phyloP scores from a whole-genome alignment of 2,329 filamentous ascomycete genomes.

The Neurospora crassa region DNA sequence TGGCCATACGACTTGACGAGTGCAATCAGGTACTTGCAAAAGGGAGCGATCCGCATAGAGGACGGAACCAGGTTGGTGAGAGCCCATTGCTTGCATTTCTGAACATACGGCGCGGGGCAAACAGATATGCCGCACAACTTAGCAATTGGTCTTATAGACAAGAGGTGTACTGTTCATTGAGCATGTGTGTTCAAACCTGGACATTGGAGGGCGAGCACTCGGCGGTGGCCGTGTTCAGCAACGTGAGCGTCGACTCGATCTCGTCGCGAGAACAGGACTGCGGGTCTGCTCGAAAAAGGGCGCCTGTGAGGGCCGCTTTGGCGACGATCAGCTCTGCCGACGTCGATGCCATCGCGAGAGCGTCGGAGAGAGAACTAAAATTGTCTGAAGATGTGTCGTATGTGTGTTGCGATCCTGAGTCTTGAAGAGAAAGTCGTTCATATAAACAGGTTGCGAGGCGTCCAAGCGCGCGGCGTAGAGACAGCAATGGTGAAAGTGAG shows the following conservation, averaged over 20 bases:
- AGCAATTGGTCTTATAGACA: constrained; percentile 22
- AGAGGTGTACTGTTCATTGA: constrained; percentile 16
- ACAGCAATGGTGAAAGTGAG: neutral
- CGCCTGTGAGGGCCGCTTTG: constrained; percentile 67
- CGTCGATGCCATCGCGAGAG: constrained; percentile 48
- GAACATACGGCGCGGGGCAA: constrained; percentile 24
- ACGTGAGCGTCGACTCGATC: constrained; percentile 58
- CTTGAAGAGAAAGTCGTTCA: neutral
- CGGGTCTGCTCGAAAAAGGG: constrained; percentile 67
- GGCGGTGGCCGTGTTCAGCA: constrained; percentile 54
- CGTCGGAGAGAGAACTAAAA: neutral
- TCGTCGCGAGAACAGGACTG: constrained; percentile 56
- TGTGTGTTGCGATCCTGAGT: neutral
- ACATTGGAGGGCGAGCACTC: constrained; percentile 73
- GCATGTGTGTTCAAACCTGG: constrained; percentile 62
- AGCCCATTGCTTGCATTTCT: constrained; percentile 88
- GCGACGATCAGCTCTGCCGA: constrained; percentile 62
- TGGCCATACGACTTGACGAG: constrained; percentile 50
- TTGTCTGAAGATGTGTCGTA: neutral
- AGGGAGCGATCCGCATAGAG: constrained; percentile 50
- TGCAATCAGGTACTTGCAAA: constrained; percentile 68
- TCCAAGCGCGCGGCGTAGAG: neutral
- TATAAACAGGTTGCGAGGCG: neutral
- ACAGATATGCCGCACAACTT: constrained; percentile 26
- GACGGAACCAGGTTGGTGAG: constrained; percentile 62